A percentile compares a stretch with the other conserved stretches of the same genome.
These are phyloP conservation scores for Solanum pinnatisectum DNA, from an alignment of 257 asterid genomes.

Conservation along the genomic window DNA sequence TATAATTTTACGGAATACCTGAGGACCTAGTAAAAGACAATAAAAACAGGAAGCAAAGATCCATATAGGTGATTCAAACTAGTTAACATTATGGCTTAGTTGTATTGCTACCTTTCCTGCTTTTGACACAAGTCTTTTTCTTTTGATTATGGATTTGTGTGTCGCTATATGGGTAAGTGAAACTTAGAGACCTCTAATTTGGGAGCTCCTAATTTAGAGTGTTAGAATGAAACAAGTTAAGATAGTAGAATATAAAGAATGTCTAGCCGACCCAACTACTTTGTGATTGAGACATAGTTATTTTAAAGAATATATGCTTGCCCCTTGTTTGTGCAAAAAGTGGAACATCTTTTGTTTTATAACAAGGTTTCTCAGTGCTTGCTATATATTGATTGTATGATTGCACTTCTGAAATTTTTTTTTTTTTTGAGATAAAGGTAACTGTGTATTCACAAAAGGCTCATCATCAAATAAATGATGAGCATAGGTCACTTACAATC, in stretches of 20 bases:
- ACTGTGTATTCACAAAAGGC: no score
- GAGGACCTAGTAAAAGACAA: not conserved
- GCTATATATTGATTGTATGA: not conserved
- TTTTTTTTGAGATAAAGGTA: no score
- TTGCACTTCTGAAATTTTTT: not conserved
- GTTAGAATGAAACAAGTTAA: not conserved
- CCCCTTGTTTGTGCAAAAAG: not conserved
- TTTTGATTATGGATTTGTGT: not conserved
- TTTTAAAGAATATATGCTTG: not conserved
- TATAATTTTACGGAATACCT: not conserved
- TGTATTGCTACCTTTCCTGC: not conserved
- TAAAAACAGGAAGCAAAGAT: not conserved
- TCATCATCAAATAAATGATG: no score
- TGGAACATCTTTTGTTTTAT: not conserved
- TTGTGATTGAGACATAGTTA: not conserved
- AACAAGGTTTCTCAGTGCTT: not conserved
- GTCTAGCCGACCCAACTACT: not conserved
- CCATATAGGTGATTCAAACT: not conserved
- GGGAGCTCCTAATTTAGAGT: not conserved
- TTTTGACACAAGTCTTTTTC: not conserved
- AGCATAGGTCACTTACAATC: no score
- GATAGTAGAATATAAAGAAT: not conserved
- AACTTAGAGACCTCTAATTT: not conserved
- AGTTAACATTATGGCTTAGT: not conserved
- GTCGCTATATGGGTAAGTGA: not conserved